phyloP scores from a whole-genome alignment of 108 stramenopile species.

The Cyclotella choctawhatcheeana region DNA sequence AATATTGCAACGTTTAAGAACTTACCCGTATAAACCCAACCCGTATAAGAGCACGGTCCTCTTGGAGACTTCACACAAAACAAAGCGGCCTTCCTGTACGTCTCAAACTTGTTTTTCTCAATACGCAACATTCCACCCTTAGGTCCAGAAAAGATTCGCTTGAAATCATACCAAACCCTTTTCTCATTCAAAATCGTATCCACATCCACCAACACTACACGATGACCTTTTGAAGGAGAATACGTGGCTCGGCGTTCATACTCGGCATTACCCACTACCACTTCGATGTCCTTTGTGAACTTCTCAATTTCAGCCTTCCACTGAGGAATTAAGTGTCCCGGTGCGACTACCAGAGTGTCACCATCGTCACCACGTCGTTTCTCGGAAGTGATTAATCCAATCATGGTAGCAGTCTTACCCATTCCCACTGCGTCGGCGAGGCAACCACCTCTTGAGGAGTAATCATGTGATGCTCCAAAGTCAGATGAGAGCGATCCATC shows the following conservation, averaged over 20 bases:
- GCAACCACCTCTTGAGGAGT: conserved; percentile 24
- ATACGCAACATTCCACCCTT: background rate
- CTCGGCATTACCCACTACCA: conserved; percentile 24
- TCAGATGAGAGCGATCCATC: conserved; percentile 25
- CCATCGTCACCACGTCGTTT: conserved; percentile 5
- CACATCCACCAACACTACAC: conserved; percentile 38
- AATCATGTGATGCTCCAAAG: conserved; percentile 30
- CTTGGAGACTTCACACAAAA: conserved; percentile 32
- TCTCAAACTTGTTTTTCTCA: conserved; percentile 20
- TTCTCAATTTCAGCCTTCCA: conserved; percentile 42
- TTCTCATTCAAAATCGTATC: conserved; percentile 28
- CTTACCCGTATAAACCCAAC: conserved; percentile 37
- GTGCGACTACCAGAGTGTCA: conserved; percentile 38
- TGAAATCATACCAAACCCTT: conserved; percentile 32
- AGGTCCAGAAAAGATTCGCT: conserved; percentile 2
- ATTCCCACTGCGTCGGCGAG: conserved; percentile 42
- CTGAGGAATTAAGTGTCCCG: conserved; percentile 28
- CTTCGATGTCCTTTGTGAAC: conserved; percentile 32
- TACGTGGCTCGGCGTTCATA: conserved; percentile 20
- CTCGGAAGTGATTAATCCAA: conserved; percentile 21
- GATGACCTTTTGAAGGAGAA: conserved; percentile 20
- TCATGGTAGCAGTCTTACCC: conserved; percentile 38
- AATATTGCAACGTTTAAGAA: too few species aligned
- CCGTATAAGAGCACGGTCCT: conserved; percentile 35
- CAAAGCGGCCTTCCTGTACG: conserved; percentile 36